A percentile compares a stretch with the other conserved stretches of the same genome.
Conservation (phyloP, 1,284 basidiomycete genomes). For the Cryptococcus hybrid region DNA sequence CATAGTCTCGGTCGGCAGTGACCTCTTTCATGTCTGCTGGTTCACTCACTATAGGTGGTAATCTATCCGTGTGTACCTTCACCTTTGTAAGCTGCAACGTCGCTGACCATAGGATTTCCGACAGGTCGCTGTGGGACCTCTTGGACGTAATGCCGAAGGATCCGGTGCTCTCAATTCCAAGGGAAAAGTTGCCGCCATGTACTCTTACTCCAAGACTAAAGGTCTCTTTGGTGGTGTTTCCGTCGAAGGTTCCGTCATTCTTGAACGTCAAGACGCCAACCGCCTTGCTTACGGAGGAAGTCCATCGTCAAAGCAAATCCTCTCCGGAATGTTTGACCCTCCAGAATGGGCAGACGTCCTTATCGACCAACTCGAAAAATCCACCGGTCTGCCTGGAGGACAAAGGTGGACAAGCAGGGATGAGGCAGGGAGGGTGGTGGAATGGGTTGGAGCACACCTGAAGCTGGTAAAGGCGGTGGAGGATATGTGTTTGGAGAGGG, state of each 20-base stretch:
- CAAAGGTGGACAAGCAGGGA: constrained; percentile 66
- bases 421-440: constrained; percentile 39
- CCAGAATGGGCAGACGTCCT: constrained; percentile 75
- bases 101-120: neutral
- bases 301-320: constrained; percentile 72
- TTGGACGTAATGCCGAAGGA: constrained; percentile 94
- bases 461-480: constrained; percentile 6
- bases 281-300: constrained; percentile 70
- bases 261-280: constrained; percentile 92
- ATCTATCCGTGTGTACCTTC: constrained; percentile 61
- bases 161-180: constrained; percentile 79
- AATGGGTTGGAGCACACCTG: constrained; percentile 49
- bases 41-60: constrained; percentile 87
- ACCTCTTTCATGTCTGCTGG: constrained; percentile 93
- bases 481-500: constrained; percentile 48
- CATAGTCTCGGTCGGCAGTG: constrained; percentile 55
- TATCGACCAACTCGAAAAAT: constrained; percentile 68
- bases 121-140: constrained; percentile 77
- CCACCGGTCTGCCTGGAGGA: constrained; percentile 67
- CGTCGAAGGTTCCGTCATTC: constrained; percentile 89
- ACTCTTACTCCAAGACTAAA: constrained; percentile 91
- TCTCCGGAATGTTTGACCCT: constrained; percentile 69
- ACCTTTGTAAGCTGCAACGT: neutral
- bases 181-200: constrained; percentile 92
- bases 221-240: constrained; percentile 80